Conservation (phyloP, 176 grass and related monocot species). For the Phoenix dactylifera region DNA sequence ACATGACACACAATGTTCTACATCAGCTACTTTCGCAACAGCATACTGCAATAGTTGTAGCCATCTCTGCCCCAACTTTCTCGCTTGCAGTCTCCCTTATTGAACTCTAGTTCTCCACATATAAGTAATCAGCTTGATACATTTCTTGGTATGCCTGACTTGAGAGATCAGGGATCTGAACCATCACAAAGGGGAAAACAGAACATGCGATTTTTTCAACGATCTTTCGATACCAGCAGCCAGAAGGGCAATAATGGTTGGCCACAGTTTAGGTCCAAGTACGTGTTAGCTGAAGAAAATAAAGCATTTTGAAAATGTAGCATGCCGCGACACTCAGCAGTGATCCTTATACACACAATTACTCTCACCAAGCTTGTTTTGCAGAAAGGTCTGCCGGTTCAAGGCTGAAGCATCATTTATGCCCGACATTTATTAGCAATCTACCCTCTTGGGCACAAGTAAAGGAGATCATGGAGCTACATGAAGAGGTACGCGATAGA, state of each 20-base stretch:
- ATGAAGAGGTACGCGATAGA: too few species aligned
- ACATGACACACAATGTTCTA: conserved; percentile 16
- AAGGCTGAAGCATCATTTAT: conserved; percentile 2
- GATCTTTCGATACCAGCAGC: conserved; percentile 7
- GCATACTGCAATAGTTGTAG: background rate
- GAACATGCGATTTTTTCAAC: conserved; percentile 4
- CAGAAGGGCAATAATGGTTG: background rate
- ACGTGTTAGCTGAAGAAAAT: conserved; percentile 8
- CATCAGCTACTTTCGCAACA: conserved; percentile 37
- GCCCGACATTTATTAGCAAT: conserved; percentile 8
- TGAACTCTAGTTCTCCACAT: background rate
- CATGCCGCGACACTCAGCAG: background rate
- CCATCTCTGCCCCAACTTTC: conserved; percentile 1
- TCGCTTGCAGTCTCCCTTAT: conserved; percentile 7
- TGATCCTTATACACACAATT: conserved; percentile 10
- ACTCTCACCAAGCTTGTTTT: conserved; percentile 14
- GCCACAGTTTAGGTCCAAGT: conserved; percentile 15
- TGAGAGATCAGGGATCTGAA: conserved; percentile 1
- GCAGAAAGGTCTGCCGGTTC: conserved; percentile 11
- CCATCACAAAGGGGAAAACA: conserved; percentile 11
- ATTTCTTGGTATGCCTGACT: conserved; percentile 6
- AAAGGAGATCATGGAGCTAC: too few species aligned
- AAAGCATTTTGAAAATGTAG: conserved; percentile 15
- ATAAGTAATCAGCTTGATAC: conserved; percentile 1
- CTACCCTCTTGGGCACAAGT: conserved; percentile 1